Base-by-base conservation (phyloP, 2,329 filamentous ascomycete genomes). In the Byssoonygena ceratinophila region DNA sequence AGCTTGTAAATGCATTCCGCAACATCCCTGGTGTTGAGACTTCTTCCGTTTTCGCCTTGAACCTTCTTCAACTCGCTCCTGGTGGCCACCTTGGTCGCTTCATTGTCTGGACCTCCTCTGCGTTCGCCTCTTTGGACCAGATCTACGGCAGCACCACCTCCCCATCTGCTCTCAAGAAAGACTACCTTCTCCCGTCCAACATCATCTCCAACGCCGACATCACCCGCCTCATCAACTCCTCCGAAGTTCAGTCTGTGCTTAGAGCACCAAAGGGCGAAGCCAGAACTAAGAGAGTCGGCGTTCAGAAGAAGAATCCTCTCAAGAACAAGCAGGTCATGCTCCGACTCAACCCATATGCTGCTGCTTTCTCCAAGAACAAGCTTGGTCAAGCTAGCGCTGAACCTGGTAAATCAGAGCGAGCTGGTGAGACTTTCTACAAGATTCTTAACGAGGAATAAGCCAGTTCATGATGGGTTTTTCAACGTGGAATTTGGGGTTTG, bases 281-380 rank as follows among this genome's bases (percentile, higher is more conserved):
- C 69, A 76, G 83, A 70, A 94, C 89, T 75, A 96, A 96, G 83
- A 87, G 92, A 70, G 76, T 79, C 63, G 76, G 80, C 68, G 88
- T 95, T 63, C 91, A 96, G 83, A 98, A 98, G 89, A 97, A 97
- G 90, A 98, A 98, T 83, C 92, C 92, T 68, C 89, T 98, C 64
- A 81, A 80, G 77, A 98, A 98, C 86, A 94, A 89, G 83, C 92
- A 97, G 82, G 85, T 98, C 63, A 82, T 96, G 76, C 86, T 98
- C 71, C 86, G 92, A 68, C 86, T 98, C 74, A 98, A 98, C 85
- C 92, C 92, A 60, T 98, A 98, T 77, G 91, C 92, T 64, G 79
- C 84, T 65, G 83, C 87, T 59, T 98, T 94, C 77, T 78, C 83
- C 65, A 87, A 94, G 81, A 81, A 88, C 68, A 85, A 88, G 76